Evolutionary conservation across 2,329 filamentous ascomycete genomes (phyloP).

Genomic region (Aspergillus fumigatiaffinis): DNA sequence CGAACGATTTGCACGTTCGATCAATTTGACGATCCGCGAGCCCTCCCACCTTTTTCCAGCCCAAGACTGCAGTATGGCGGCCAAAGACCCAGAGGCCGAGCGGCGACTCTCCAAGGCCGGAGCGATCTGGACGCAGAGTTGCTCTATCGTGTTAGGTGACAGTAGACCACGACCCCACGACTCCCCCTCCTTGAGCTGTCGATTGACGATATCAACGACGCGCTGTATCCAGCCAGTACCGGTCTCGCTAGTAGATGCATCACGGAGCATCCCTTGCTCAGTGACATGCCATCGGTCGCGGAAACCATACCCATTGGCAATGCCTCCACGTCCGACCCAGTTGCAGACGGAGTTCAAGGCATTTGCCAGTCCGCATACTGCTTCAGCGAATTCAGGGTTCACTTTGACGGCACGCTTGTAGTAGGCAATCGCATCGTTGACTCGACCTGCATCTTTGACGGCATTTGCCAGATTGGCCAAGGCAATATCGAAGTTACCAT

Average conservation of each 20-base stretch:
- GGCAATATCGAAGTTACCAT: conserved; percentile 94
- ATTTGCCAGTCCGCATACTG: conserved; percentile 91
- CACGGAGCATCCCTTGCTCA: conserved; percentile 73
- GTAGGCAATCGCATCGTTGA: conserved; percentile 86
- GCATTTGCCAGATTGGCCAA: conserved; percentile 95
- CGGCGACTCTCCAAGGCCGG: conserved; percentile 27
- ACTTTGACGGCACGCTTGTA: conserved; percentile 85
- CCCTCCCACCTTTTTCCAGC: conserved; percentile 80
- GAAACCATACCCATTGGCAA: conserved; percentile 66
- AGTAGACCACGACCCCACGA: conserved; percentile 76
- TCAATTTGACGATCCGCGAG: conserved; percentile 72
- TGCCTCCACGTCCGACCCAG: conserved; percentile 85
- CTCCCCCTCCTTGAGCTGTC: conserved; percentile 81
- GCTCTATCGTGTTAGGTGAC: conserved; percentile 50
- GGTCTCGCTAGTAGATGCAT: conserved; percentile 60
- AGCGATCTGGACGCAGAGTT: conserved; percentile 48
- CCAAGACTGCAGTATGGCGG: conserved; percentile 54
- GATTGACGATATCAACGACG: conserved; percentile 85
- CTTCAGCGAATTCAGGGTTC: conserved; percentile 96
- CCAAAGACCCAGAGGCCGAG: conserved; percentile 28
- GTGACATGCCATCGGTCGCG: conserved; percentile 94
- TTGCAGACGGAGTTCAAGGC: conserved; percentile 95
- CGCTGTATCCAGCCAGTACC: conserved; percentile 80
- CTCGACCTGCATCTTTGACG: conserved; percentile 91
- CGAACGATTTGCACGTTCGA: conserved; percentile 77